A percentile compares a stretch with the other conserved stretches of the same genome.
Conservation (phyloP, 768 basidiomycete species). For the Plicaturopsis crispa region DNA sequence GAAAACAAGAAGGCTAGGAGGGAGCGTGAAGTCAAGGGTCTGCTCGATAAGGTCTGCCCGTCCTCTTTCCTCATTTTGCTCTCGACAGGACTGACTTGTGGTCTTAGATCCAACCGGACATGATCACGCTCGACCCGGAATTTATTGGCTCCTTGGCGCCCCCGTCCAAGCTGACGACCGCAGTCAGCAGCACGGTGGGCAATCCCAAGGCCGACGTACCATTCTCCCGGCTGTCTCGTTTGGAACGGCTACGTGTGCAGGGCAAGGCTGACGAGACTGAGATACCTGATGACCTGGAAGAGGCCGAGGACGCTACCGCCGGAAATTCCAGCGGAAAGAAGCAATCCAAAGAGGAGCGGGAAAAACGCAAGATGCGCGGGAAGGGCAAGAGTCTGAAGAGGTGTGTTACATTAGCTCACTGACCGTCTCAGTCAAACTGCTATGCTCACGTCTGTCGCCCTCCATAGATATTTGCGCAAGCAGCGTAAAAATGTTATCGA, state of each 20-base stretch:
- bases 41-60: slow-evolving; percentile 75
- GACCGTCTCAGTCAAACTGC: not conserved
- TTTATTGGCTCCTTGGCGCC: slow-evolving; percentile 66
- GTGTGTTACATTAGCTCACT: slow-evolving; percentile 18
- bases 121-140: slow-evolving; percentile 80
- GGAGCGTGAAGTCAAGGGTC: slow-evolving; percentile 84
- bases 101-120: slow-evolving; percentile 77
- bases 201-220: slow-evolving; percentile 42
- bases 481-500: slow-evolving; percentile 95
- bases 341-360: slow-evolving; percentile 19
- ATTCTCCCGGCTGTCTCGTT: slow-evolving; percentile 67
- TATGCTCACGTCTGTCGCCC: not conserved
- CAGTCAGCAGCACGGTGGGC: slow-evolving; percentile 25
- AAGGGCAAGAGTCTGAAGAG: slow-evolving; percentile 83
- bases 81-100: not conserved
- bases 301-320: slow-evolving; percentile 29
- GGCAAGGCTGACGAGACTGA: slow-evolving; percentile 73
- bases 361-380: slow-evolving; percentile 81
- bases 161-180: slow-evolving; percentile 49
- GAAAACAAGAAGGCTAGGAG: slow-evolving; percentile 75
- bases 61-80: not conserved
- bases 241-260: slow-evolving; percentile 65
- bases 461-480: slow-evolving; percentile 63
- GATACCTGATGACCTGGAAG: slow-evolving; percentile 29
- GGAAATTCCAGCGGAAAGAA: slow-evolving; percentile 20